These are phyloP conservation scores for Ramalina peruviana DNA, from an alignment of 495 filamentous ascomycete species.

Conservation along the genomic window DNA sequence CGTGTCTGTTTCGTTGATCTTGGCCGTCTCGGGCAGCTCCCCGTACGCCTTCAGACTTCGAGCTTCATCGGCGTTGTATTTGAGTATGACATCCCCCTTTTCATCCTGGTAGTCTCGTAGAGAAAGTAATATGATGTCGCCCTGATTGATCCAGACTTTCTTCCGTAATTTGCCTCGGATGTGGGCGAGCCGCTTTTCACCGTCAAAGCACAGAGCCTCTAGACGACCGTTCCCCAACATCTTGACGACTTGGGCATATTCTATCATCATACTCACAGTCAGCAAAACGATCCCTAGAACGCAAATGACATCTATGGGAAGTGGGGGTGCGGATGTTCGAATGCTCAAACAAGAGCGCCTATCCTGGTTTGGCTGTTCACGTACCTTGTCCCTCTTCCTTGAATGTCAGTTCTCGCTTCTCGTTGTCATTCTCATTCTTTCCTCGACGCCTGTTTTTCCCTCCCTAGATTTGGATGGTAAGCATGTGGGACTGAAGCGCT, in stretches of 20 bases:
- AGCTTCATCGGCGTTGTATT: conserved; percentile 96
- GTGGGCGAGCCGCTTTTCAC: conserved; percentile 69
- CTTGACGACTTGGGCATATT: conserved; percentile 97
- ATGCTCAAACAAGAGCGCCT: neutral
- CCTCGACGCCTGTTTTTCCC: conserved; percentile 97
- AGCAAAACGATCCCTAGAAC: no score
- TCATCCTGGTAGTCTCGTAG: conserved; percentile 98
- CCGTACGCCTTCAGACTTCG: conserved; percentile 89
- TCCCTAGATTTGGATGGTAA: conserved; percentile 41
- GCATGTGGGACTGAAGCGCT: neutral
- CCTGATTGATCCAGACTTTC: conserved; percentile 77
- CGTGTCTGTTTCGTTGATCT: conserved; percentile 99
- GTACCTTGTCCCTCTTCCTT: conserved; percentile 93
- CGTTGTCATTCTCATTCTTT: conserved; percentile 99
- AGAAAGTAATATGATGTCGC: conserved; percentile 93
- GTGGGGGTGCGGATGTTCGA: no score
- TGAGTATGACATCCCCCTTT: conserved; percentile 98
- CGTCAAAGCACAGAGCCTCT: conserved; percentile 95
- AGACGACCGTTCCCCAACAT: conserved; percentile 97
- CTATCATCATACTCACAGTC: conserved; percentile 25
- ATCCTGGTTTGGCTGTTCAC: conserved; percentile 1
- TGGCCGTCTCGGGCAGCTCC: conserved; percentile 90
- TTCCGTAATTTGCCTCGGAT: conserved; percentile 95
- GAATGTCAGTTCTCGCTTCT: conserved; percentile 97
- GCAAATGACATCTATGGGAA: no score